A percentile compares a stretch with the other conserved stretches of the same genome.
Evolutionary conservation across 768 basidiomycete species (phyloP).

Genomic region (Leccinum subgranulosum): DNA sequence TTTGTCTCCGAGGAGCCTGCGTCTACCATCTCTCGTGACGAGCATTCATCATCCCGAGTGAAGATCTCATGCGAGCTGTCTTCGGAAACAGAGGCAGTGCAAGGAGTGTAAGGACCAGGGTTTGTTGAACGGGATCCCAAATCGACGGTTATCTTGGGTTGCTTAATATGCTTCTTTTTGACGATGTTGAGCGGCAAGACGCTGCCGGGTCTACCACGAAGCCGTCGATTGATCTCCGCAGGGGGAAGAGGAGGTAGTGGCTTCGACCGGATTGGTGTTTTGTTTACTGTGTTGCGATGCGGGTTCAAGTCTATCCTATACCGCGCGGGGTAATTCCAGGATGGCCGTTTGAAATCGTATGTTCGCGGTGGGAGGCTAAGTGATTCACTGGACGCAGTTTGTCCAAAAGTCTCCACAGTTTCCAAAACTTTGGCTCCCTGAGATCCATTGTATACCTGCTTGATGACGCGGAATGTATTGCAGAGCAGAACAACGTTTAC

Average conservation of each 20-base stretch:
- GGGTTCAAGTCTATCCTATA: slow-evolving; percentile 20
- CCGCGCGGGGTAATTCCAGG: slow-evolving; percentile 13
- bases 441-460: slow-evolving; percentile 44
- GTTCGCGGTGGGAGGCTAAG: slow-evolving; percentile 7
- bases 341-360: not conserved
- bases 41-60: not conserved
- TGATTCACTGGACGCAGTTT: slow-evolving; percentile 22
- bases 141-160: not conserved
- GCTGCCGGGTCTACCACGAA: not conserved
- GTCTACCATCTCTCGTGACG: not conserved
- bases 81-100: not conserved
- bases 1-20: not conserved
- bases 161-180: not conserved
- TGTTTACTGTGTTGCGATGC: slow-evolving; percentile 9
- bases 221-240: slow-evolving; percentile 11
- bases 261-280: slow-evolving; percentile 5
- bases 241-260: not conserved
- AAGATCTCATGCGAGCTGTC: not conserved
- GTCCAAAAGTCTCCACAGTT: slow-evolving; percentile 21
- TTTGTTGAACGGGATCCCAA: not conserved
- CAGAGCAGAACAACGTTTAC: slow-evolving; percentile 65
- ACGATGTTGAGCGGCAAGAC: slow-evolving; percentile 8
- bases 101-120: slow-evolving; percentile 2
- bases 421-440: slow-evolving; percentile 5
- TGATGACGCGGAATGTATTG: slow-evolving; percentile 64